Evolutionary conservation across 2,329 filamentous ascomycete species (phyloP), one percentile per base, ranked within the genome.

Genomic region (Cercospora nicotianae): DNA sequence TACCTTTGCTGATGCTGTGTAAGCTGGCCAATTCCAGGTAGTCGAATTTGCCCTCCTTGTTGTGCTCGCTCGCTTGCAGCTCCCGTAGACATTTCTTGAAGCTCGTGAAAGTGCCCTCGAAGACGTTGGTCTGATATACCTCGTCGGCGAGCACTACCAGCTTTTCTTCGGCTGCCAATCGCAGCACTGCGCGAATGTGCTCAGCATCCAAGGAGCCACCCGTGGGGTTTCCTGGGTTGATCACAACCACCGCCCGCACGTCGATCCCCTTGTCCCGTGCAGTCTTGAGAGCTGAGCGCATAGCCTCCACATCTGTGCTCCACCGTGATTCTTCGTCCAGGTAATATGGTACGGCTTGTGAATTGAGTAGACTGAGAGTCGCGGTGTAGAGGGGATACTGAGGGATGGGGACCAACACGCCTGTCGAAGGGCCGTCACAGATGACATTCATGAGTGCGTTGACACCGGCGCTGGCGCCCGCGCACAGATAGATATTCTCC

Each of bases 121-220:
- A 99, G 75, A 99, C 91, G 81, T 99, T 99, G 78, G 95, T 98
- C 83, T 99, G 95, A 87, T 99, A 99, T 42, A 99, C 95, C 81
- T 99, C 95, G 77, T 99, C 95, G 63, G 95, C 95, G 76, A 99
- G 87, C 72, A 98, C 85, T 65, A 98, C 93, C 28, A 99, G 86
- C 74, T 90, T 88, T 84, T 97, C 89, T 79, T 94, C 86, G 30
- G 89, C 90, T 45, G 95, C 94, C 71, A 97, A 91, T 72, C 95
- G 88, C 73, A 98, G 86, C n/a, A 98, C 92, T 62, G 87, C 86
- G 76, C 90, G 89, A 80, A 99, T 89, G 77, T 97, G 93, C 20
- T 88, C 86, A 72, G 91, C 87, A 39, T 90, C 84, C 18, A 99
- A 87, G 63, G 90, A 95, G 61, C 93, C 93, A 73, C 95, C 95